Base-by-base conservation (phyloP, 805 yeast genomes). In the Candida insectalens region DNA sequence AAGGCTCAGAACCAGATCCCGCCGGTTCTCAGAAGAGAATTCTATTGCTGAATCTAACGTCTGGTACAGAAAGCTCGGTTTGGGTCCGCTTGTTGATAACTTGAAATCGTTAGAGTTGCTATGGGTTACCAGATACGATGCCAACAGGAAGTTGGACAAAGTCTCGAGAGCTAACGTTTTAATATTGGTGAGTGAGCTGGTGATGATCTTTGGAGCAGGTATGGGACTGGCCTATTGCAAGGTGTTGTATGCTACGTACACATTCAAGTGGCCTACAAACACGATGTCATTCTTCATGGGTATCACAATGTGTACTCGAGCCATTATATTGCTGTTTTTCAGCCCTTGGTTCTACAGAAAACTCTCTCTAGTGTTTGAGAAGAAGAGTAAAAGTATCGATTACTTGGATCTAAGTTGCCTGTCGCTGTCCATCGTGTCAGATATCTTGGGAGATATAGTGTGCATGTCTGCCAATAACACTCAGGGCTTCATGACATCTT, bases 261-360 rank as follows among this genome's bases (percentile, higher is more conserved):
- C 46, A 25, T 78, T 69, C 49, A 40, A 61, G 20, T 76, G 87
- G 80, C 51, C 50, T 9, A 63, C 80, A 15, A 64, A 59, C 4
- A 65, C 65, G 22, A 50, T 80, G 32, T 82, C 85, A 4, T 65
- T 67, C 34, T 68, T 69, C 33, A 53, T 80, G 33, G 73, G 83
- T 0, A 39, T 68, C 1, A 40, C 66, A 1, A 77, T 80, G 38
- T 38, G 71, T 3, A 50, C 68, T 3, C 62, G 70, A 41, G 73
- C 83, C 0, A 17, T 65, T 0, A 61, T 66, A 0, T 50, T 82
- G 30, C 60, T 77, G 10, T 34, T 69, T 0, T 33, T 74, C 10
- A 63, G 79, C 5, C 87, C 88, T 1, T 39, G 67, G 33, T 42
- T 62, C 44, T 59, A 63, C 33, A 56, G 44, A 19, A 55, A 36